Conservation (phyloP, 805 yeast genomes). For the Candida rishiriensis region DNA sequence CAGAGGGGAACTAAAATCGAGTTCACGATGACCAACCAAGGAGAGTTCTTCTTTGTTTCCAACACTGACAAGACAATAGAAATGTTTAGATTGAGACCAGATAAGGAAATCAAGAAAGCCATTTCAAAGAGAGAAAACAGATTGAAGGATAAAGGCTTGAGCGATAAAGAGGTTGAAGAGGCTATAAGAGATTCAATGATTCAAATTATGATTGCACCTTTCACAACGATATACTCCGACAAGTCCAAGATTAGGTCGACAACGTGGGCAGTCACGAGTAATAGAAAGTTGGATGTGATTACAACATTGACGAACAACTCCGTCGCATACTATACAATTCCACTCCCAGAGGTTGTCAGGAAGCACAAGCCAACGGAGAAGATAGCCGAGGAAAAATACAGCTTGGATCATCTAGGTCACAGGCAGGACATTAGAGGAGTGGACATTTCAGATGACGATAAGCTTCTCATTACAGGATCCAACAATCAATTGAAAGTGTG, state of each 20-base stretch:
- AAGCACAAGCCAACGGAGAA: conserved; percentile 44
- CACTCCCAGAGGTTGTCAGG: conserved; percentile 51
- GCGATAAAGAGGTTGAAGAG: conserved; percentile 53
- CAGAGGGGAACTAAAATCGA: conserved; percentile 59
- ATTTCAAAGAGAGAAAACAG: conserved; percentile 73
- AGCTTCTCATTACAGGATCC: conserved; percentile 81
- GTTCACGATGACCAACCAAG: conserved; percentile 39
- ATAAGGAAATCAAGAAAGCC: conserved; percentile 76
- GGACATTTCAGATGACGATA: conserved; percentile 77
- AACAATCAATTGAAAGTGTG: conserved; percentile 86
- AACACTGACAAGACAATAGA: conserved; percentile 81
- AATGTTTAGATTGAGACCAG: conserved; percentile 68
- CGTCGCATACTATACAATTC: conserved; percentile 60
- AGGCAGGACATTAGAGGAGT: conserved; percentile 83
- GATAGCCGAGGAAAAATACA: conserved; percentile 40
- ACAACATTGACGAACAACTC: conserved; percentile 69
- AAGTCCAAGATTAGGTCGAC: conserved; percentile 58
- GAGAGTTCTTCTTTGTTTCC: conserved; percentile 60
- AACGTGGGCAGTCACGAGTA: conserved; percentile 53
- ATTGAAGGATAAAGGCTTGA: conserved; percentile 63
- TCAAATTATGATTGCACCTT: conserved; percentile 61
- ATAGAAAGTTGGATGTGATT: conserved; percentile 53
- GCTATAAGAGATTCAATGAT: conserved; percentile 45
- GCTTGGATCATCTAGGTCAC: conserved; percentile 79
- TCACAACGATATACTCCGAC: conserved; percentile 59